phyloP scores from a whole-genome alignment of 1,139 yeast genomes.

The Saccharomycopsis phalli region DNA sequence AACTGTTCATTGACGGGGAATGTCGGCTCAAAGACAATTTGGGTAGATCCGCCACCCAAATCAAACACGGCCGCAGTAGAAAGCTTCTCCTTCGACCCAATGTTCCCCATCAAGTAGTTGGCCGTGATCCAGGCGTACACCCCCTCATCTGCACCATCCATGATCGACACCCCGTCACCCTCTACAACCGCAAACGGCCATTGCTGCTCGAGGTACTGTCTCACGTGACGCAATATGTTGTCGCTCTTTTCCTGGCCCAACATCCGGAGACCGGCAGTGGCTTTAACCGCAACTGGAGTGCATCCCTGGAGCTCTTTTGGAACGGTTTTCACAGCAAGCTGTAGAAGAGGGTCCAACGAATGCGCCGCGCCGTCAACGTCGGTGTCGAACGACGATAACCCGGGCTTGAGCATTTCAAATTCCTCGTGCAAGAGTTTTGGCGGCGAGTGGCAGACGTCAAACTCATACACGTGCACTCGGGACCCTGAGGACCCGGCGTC shows the following conservation, averaged over 20 bases:
- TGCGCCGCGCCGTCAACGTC: constrained; percentile 80
- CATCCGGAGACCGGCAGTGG: constrained; percentile 93
- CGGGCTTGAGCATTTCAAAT: constrained; percentile 88
- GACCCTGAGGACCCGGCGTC: constrained; percentile 98
- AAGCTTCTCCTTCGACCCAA: constrained; percentile 60
- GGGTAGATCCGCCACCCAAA: constrained; percentile 98
- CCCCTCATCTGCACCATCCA: constrained; percentile 97
- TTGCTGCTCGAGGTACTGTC: constrained; percentile 60
- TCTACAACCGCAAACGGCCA: constrained; percentile 88
- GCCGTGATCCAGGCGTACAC: constrained; percentile 99
- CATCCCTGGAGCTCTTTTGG: constrained; percentile 68
- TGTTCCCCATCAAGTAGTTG: constrained; percentile 83
- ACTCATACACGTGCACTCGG: constrained; percentile 86
- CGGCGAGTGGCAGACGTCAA: constrained; percentile 75
- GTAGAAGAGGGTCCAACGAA: constrained; percentile 73
- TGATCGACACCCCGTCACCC: constrained; percentile 78
- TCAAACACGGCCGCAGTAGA: constrained; percentile 97
- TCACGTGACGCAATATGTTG: constrained; percentile 67
- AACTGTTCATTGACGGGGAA: constrained; percentile 49
- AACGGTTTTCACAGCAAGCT: constrained; percentile 62
- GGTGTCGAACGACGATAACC: constrained; percentile 75
- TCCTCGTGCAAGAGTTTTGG: constrained; percentile 72
- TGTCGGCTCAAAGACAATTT: constrained; percentile 92
- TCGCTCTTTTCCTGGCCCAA: constrained; percentile 68
- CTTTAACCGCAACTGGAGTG: constrained; percentile 93